Conservation (phyloP, 2,329 filamentous ascomycete species). For the Epichloe elymi region DNA sequence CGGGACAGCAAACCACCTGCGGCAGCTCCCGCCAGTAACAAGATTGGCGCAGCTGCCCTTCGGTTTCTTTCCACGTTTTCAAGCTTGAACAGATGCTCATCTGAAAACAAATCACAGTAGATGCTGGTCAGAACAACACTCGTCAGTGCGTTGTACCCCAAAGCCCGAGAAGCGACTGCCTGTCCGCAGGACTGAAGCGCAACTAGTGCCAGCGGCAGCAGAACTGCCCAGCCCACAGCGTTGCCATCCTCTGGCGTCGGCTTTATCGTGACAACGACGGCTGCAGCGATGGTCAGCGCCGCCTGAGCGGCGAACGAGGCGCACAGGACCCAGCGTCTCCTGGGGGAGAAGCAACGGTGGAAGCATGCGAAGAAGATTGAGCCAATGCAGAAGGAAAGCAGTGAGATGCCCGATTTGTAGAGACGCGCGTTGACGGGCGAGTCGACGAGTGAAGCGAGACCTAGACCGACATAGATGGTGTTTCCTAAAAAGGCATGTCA, state of each 20-base stretch:
- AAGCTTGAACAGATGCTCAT: slow-evolving; percentile 34
- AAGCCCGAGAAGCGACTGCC: slow-evolving; percentile 57
- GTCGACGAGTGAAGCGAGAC: slow-evolving; percentile 42
- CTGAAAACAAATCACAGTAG: slow-evolving; percentile 69
- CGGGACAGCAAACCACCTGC: slow-evolving; percentile 36
- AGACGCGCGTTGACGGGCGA: slow-evolving; percentile 16
- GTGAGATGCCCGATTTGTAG: slow-evolving; percentile 54
- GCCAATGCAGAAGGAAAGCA: slow-evolving; percentile 57
- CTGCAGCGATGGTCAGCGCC: slow-evolving; percentile 35
- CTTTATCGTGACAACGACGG: slow-evolving; percentile 37
- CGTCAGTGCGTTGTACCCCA: slow-evolving; percentile 58
- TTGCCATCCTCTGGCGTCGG: slow-evolving; percentile 25
- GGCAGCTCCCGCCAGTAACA: slow-evolving; percentile 37
- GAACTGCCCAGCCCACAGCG: slow-evolving; percentile 42
- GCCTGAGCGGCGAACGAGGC: slow-evolving; percentile 43
- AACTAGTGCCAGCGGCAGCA: slow-evolving; percentile 54
- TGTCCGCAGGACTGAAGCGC: slow-evolving; percentile 71
- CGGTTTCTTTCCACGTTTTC: slow-evolving; percentile 38
- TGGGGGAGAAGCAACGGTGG: slow-evolving; percentile 48
- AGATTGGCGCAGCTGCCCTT: slow-evolving; percentile 33
- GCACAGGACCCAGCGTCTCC: slow-evolving; percentile 52
- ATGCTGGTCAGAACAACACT: slow-evolving; percentile 71
- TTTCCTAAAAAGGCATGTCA: slow-evolving; percentile 37
- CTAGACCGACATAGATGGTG: slow-evolving; percentile 66
- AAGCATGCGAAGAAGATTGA: slow-evolving; percentile 59